phyloP scores from a whole-genome alignment of 371 early-diverging fungal genomes.

The Rhizopus arrhizus region DNA sequence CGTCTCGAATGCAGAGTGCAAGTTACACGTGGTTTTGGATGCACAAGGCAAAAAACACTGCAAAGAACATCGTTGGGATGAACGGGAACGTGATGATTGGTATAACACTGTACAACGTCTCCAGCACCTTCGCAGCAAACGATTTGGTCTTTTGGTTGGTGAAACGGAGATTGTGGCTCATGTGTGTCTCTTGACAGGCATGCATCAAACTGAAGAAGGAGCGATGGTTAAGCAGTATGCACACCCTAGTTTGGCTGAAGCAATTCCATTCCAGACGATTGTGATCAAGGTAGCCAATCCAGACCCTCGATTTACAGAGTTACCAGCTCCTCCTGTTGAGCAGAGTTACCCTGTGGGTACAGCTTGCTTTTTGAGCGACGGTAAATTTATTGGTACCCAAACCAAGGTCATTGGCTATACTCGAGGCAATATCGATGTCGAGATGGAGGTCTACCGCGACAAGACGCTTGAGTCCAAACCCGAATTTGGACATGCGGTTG shows the following conservation, averaged over 20 bases:
- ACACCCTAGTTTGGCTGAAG: conserved; percentile 60
- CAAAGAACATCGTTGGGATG: conserved; percentile 51
- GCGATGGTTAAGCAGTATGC: conserved; percentile 84
- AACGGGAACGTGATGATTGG: conserved; percentile 55
- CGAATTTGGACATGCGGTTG: conserved; percentile 59
- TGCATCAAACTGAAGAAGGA: conserved; percentile 78
- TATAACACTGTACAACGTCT: conserved; percentile 61
- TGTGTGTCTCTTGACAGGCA: conserved; percentile 70
- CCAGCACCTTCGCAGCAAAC: conserved; percentile 58
- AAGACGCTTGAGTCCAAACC: conserved; percentile 35
- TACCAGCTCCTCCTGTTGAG: conserved; percentile 53
- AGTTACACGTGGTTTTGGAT: conserved; percentile 60
- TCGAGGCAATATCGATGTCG: conserved; percentile 52
- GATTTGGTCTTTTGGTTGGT: conserved; percentile 70
- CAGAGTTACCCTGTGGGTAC: conserved; percentile 73
- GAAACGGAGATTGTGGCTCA: conserved; percentile 70
- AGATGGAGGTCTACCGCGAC: conserved; percentile 36
- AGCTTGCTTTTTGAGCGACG: conserved; percentile 69
- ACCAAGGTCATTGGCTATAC: conserved; percentile 71
- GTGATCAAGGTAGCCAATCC: conserved; percentile 62
- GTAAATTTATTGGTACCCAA: conserved; percentile 71
- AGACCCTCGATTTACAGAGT: conserved; percentile 74
- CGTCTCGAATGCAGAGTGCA: conserved; percentile 70
- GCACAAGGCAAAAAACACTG: conserved; percentile 44
- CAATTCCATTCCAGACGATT: conserved; percentile 72